Evolutionary conservation across 495 filamentous ascomycete genomes (phyloP).

Genomic region (Talaromyces stipitatus): DNA sequence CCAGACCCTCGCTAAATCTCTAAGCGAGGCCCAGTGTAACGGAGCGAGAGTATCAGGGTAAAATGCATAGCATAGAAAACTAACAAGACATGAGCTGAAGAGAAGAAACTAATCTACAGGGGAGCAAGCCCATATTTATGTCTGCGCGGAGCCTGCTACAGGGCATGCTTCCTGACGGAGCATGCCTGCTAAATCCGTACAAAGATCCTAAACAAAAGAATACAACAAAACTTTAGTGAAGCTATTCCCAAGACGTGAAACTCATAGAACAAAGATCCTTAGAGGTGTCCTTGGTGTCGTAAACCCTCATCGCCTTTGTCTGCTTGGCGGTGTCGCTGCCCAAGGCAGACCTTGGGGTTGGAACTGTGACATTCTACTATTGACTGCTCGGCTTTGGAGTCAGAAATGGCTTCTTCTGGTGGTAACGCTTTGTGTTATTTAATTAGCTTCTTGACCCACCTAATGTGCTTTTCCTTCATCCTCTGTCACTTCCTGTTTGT

Average conservation of each 20-base stretch:
- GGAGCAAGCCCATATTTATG: conserved; percentile 2
- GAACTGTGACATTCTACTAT: too few species aligned
- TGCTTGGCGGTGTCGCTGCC: too few species aligned
- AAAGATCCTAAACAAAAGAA: background rate
- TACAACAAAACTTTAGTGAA: background rate
- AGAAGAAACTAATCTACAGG: background rate
- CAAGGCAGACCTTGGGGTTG: too few species aligned
- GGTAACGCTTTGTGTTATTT: too few species aligned
- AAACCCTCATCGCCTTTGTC: too few species aligned
- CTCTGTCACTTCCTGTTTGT: too few species aligned
- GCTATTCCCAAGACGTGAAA: background rate
- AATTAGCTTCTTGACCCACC: too few species aligned
- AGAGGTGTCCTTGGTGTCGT: conserved; percentile 3
- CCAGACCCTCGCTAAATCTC: too few species aligned
- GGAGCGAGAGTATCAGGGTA: background rate
- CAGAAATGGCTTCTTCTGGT: too few species aligned
- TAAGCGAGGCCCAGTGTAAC: too few species aligned
- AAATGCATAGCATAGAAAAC: background rate
- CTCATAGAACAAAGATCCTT: background rate
- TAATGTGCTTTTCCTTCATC: too few species aligned
- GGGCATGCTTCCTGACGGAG: background rate
- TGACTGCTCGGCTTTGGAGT: too few species aligned
- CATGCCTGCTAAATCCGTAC: background rate
- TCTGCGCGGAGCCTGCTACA: background rate
- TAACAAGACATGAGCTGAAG: conserved; percentile 3